Percentiles rank a stretch among this genome's conserved stretches.
Evolutionary conservation across 2,329 filamentous ascomycete species (phyloP).

Genomic region (Arthrobotrys iridis): DNA sequence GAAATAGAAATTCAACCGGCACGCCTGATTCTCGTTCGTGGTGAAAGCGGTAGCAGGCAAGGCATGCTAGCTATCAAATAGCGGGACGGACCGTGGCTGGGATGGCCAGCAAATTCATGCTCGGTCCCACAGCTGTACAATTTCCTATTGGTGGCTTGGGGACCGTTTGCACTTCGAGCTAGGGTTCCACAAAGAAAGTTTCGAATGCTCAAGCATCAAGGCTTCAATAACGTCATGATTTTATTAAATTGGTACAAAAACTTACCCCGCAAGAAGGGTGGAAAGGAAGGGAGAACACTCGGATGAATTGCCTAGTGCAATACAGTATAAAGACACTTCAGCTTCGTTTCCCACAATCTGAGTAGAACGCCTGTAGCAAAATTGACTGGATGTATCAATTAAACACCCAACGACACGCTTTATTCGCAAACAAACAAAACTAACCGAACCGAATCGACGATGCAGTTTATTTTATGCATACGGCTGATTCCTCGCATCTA

Average conservation of each 20-base stretch:
- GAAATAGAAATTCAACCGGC: conserved; percentile 19
- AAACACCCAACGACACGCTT: conserved; percentile 3
- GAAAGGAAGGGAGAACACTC: conserved; percentile 1
- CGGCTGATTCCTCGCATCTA: neutral
- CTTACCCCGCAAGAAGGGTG: neutral
- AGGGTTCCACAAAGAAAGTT: conserved; percentile 2
- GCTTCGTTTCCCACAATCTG: neutral
- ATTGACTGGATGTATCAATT: neutral
- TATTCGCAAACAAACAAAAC: conserved; percentile 25
- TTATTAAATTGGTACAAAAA: conserved; percentile 16
- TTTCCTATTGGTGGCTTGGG: conserved; percentile 41
- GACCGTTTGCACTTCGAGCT: neutral
- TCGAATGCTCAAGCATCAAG: neutral
- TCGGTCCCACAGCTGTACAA: conserved; percentile 16
- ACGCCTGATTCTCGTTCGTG: neutral
- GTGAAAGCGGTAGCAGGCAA: neutral
- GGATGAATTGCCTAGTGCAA: neutral
- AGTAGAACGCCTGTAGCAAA: conserved; percentile 11
- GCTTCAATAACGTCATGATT: conserved; percentile 48
- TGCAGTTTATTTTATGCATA: conserved; percentile 12
- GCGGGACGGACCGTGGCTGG: conserved; percentile 52
- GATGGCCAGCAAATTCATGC: conserved; percentile 46
- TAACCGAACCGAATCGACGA: neutral
- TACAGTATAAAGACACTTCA: neutral
- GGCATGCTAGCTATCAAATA: conserved; percentile 30